Percentiles rank a stretch among this genome's conserved stretches.
Evolutionary conservation across 352 stramenopile genomes (phyloP).

Genomic region (Thalassiosira sp.): DNA sequence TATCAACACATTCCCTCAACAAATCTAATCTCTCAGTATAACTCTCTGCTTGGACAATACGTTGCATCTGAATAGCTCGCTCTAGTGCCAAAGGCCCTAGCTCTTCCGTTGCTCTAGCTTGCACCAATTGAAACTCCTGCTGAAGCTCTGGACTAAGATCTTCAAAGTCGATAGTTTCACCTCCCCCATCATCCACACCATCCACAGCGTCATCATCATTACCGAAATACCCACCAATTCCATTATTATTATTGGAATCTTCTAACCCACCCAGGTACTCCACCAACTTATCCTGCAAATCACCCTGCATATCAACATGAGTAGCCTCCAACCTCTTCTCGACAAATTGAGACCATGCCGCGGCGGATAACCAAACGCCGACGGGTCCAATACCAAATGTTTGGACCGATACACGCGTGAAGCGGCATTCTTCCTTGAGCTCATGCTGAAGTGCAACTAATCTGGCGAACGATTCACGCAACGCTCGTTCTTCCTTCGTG

Average conservation of each 20-base stretch:
- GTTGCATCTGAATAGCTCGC: conserved; percentile 47
- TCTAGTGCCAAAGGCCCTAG: conserved; percentile 36
- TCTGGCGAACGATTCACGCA: conserved; percentile 35
- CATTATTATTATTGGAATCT: background rate
- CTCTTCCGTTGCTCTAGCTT: conserved; percentile 36
- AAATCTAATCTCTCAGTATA: conserved; percentile 36
- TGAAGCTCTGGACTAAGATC: conserved; percentile 47
- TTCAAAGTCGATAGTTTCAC: conserved; percentile 42
- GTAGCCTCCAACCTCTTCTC: conserved; percentile 46
- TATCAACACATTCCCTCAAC: conserved; percentile 44
- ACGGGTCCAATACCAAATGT: conserved; percentile 40
- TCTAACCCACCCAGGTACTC: conserved; percentile 20
- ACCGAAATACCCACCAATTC: conserved; percentile 1
- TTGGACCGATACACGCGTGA: conserved; percentile 28
- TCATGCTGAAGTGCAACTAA: conserved; percentile 45
- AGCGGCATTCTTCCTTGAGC: conserved; percentile 45
- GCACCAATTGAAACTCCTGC: conserved; percentile 39
- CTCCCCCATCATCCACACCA: background rate
- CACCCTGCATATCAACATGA: conserved; percentile 44
- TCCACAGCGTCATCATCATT: conserved; percentile 14
- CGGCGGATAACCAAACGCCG: conserved; percentile 38
- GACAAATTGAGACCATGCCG: conserved; percentile 44
- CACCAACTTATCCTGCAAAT: conserved; percentile 39
- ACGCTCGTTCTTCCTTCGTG: conserved; percentile 30
- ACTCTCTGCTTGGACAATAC: conserved; percentile 39